Percentiles rank a stretch among this genome's conserved stretches.
phyloP scores from a whole-genome alignment of 352 stramenopile genomes.

The Phytophthora aleatoria region DNA sequence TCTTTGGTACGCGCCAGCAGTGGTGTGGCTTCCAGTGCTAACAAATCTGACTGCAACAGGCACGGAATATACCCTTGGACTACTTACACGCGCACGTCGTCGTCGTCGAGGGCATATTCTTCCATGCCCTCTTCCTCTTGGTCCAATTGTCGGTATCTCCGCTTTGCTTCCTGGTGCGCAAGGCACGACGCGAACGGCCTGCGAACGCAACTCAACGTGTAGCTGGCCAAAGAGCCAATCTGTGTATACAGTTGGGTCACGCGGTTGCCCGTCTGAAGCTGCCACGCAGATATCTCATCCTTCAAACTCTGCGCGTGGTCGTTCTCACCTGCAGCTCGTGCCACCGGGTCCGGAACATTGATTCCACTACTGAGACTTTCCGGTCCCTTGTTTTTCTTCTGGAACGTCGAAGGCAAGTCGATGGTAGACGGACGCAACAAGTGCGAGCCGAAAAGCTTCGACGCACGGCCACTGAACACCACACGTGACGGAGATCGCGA shows the following conservation, averaged over 20 bases:
- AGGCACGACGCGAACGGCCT: slow-evolving; percentile 46
- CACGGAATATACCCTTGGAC: background rate
- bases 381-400: slow-evolving; percentile 18
- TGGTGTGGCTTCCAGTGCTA: no score
- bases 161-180: slow-evolving; percentile 30
- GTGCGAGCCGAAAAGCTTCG: slow-evolving; percentile 74
- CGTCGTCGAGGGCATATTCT: slow-evolving; percentile 41
- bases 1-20: no score
- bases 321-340: slow-evolving; percentile 32
- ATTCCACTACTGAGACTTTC: slow-evolving; percentile 23
- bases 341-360: slow-evolving; percentile 30
- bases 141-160: slow-evolving; percentile 39
- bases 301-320: slow-evolving; percentile 41
- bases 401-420: slow-evolving; percentile 36
- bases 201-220: slow-evolving; percentile 35
- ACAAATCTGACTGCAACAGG: no score
- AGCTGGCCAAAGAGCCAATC: slow-evolving; percentile 31
- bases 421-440: slow-evolving; percentile 68
- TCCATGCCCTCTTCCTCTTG: slow-evolving; percentile 48
- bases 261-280: slow-evolving; percentile 37
- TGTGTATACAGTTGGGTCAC: slow-evolving; percentile 37
- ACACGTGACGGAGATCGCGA: slow-evolving; percentile 45
- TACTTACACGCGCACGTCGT: slow-evolving; percentile 11
- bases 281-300: slow-evolving; percentile 55
- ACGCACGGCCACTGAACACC: slow-evolving; percentile 72